phyloP scores from a whole-genome alignment of 805 yeast species.

The Myxozyma vanderwaltii region DNA sequence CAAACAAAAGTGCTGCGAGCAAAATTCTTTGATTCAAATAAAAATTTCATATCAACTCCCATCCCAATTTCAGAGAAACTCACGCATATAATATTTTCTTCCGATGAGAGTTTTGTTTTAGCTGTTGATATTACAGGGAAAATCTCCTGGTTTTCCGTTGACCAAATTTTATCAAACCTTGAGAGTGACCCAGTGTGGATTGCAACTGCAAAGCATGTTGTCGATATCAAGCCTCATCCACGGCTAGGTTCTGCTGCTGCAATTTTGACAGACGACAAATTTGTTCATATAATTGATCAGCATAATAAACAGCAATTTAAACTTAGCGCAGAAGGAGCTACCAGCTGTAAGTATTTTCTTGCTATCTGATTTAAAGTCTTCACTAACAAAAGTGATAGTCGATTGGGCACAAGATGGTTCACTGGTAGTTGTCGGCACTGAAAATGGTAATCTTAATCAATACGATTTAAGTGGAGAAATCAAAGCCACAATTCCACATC shows the following conservation, averaged over 20 bases:
- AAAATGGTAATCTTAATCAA: slow-evolving; percentile 32
- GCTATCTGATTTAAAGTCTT: neutral
- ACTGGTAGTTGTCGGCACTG: slow-evolving; percentile 33
- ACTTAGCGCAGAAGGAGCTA: neutral
- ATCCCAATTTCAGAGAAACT: slow-evolving; percentile 16
- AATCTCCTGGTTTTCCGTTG: slow-evolving; percentile 22
- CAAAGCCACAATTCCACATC: slow-evolving; percentile 13
- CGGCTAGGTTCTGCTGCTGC: slow-evolving; percentile 1
- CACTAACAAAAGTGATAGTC: slow-evolving; percentile 5
- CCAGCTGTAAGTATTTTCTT: slow-evolving; percentile 1
- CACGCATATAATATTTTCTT: slow-evolving; percentile 32
- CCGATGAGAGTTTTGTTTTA: slow-evolving; percentile 36
- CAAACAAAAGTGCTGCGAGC: slow-evolving; percentile 32
- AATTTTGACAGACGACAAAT: neutral
- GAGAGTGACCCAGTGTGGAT: slow-evolving; percentile 1
- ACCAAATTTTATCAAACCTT: neutral
- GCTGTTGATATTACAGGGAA: slow-evolving; percentile 20
- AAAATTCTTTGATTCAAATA: slow-evolving; percentile 17
- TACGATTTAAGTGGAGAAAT: slow-evolving; percentile 26
- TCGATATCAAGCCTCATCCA: slow-evolving; percentile 10
- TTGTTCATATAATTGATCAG: neutral
- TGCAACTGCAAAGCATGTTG: neutral
- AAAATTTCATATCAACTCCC: slow-evolving; percentile 6
- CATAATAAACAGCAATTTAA: neutral
- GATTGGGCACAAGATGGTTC: slow-evolving; percentile 40